phyloP scores from a whole-genome alignment of 805 yeast species.

The Blastobotrys peoriensis region DNA sequence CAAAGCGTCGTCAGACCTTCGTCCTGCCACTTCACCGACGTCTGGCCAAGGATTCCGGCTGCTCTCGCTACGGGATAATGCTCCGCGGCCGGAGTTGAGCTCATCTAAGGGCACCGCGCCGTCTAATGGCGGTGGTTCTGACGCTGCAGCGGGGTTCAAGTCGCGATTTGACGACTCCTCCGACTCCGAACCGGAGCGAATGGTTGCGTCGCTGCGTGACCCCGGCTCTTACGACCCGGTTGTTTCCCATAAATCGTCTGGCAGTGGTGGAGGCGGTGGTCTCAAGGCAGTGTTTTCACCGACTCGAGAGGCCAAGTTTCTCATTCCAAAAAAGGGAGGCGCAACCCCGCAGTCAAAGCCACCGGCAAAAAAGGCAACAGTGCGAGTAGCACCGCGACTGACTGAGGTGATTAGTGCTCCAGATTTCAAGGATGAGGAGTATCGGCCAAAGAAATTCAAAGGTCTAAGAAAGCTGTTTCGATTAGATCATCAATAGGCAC shows the following conservation, averaged over 20 bases:
- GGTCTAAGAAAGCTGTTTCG: slow-evolving; percentile 19
- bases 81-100: background rate
- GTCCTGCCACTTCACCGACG: background rate
- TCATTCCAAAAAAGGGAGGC: slow-evolving; percentile 15
- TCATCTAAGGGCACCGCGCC: background rate
- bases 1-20: background rate
- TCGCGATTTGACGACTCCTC: slow-evolving; percentile 29
- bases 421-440: slow-evolving; percentile 3
- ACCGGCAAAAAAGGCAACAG: background rate
- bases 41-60: background rate
- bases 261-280: too few relatives aligned
- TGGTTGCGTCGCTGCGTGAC: slow-evolving; percentile 4
- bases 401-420: background rate
- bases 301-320: slow-evolving; percentile 22
- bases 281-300: slow-evolving; percentile 28
- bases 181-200: slow-evolving; percentile 28
- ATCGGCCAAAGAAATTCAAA: slow-evolving; percentile 15
- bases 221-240: background rate
- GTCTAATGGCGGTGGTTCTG: slow-evolving; percentile 1
- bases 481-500: slow-evolving; percentile 11
- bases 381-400: background rate
- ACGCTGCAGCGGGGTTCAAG: slow-evolving; percentile 16
- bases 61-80: slow-evolving; percentile 5
- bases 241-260: background rate
- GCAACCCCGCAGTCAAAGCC: background rate